Evolutionary conservation across 2,329 filamentous ascomycete species (phyloP).

Genomic region (Ophiostoma triangulosporum): DNA sequence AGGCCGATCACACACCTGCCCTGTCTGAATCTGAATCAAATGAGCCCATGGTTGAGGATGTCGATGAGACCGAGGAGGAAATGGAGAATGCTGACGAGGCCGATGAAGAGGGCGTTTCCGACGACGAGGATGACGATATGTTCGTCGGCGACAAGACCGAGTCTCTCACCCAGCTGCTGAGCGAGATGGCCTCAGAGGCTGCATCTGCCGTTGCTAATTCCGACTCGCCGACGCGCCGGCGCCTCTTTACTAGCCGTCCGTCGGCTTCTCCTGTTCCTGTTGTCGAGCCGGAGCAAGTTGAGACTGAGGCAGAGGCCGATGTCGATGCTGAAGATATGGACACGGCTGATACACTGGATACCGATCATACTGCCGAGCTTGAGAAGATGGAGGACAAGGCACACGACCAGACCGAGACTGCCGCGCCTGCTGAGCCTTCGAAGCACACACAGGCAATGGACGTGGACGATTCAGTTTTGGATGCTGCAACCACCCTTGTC

Average conservation of each 20-base stretch:
- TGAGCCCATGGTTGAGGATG: not conserved
- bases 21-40: conserved; percentile 5
- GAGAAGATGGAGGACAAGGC: no score
- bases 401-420: not conserved
- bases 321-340: not conserved
- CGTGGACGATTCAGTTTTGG: conserved; percentile 18
- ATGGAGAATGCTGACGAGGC: conserved; percentile 4
- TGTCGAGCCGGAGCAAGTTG: conserved; percentile 17
- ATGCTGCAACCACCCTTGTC: not conserved
- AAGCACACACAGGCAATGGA: conserved; percentile 11
- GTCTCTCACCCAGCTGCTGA: conserved; percentile 12
- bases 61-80: conserved; percentile 5
- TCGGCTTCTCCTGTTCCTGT: conserved; percentile 20
- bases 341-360: conserved; percentile 4
- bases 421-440: conserved; percentile 1
- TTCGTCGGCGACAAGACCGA: conserved; percentile 11
- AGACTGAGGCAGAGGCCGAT: not conserved
- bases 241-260: conserved; percentile 23
- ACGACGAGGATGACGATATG: conserved; percentile 12
- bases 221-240: conserved; percentile 18
- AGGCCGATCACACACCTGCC: not conserved
- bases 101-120: not conserved
- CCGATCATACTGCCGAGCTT: not conserved
- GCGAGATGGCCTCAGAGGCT: conserved; percentile 11
- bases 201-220: conserved; percentile 11